Evolutionary conservation across 2,329 filamentous ascomycete genomes (phyloP).

Genomic region (Microascus cirrosus): DNA sequence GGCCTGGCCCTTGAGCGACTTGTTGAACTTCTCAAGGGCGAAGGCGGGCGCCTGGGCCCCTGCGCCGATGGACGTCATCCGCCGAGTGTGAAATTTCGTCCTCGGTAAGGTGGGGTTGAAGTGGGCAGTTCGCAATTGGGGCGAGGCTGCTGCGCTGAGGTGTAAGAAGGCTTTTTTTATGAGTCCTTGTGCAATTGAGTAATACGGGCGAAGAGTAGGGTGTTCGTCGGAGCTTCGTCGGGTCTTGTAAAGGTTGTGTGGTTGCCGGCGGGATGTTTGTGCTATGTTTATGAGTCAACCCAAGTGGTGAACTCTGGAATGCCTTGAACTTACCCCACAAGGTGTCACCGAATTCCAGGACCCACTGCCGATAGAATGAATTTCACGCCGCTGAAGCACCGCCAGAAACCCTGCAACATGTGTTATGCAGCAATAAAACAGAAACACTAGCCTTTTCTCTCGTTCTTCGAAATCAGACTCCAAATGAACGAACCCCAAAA

Average conservation of each 20-base stretch:
- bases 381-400: background rate
- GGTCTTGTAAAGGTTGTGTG: background rate
- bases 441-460: background rate
- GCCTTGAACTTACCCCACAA: background rate
- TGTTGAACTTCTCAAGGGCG: conserved; percentile 66
- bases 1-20: conserved; percentile 62
- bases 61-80: conserved; percentile 3
- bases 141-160: background rate
- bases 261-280: background rate
- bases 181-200: background rate
- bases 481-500: background rate
- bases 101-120: background rate
- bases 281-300: background rate
- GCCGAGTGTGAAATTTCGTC: background rate
- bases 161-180: background rate
- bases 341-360: background rate
- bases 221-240: background rate
- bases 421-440: background rate
- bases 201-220: background rate
- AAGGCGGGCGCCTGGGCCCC: conserved; percentile 41
- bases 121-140: background rate
- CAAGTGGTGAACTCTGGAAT: background rate
- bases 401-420: background rate
- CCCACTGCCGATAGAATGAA: background rate
- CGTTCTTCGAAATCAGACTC: background rate